phyloP scores from a whole-genome alignment of 2,329 filamentous ascomycete species.

The Septoria linicola region DNA sequence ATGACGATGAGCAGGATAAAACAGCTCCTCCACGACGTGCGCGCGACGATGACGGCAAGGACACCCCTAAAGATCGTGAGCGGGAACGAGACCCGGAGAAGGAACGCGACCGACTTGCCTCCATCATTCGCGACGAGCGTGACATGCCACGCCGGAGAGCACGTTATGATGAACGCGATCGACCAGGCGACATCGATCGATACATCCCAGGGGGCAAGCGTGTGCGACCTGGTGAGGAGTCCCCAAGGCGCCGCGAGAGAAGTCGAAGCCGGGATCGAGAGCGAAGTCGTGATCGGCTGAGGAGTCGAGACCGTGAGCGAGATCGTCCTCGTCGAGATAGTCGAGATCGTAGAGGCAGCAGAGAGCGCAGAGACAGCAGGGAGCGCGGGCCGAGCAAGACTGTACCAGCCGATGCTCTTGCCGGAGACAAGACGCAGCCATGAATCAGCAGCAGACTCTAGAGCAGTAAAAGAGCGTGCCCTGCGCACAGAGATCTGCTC shows the following conservation, averaged over 20 bases:
- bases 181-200: constrained; percentile 33
- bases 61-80: constrained; percentile 26
- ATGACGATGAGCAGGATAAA: constrained; percentile 22
- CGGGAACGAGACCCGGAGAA: constrained; percentile 20
- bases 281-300: constrained; percentile 33
- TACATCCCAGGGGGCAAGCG: constrained; percentile 37
- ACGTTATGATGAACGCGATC: constrained; percentile 33
- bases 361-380: constrained; percentile 4
- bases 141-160: constrained; percentile 17
- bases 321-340: constrained; percentile 12
- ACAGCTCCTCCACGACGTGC: constrained; percentile 10
- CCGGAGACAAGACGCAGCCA: not conserved
- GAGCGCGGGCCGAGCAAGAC: constrained; percentile 12
- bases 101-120: constrained; percentile 15
- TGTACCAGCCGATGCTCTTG: not conserved
- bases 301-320: constrained; percentile 29
- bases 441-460: too few species aligned
- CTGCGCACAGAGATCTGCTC: too few species aligned
- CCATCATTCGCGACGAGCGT: constrained; percentile 21
- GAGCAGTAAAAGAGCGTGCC: too few species aligned
- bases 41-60: constrained; percentile 21
- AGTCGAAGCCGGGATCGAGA: constrained; percentile 23
- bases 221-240: constrained; percentile 14
- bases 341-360: constrained; percentile 8
- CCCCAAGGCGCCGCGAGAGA: constrained; percentile 11